Conservation (phyloP, 345 rosid genomes). For the Abelmoschus esculentus region DNA sequence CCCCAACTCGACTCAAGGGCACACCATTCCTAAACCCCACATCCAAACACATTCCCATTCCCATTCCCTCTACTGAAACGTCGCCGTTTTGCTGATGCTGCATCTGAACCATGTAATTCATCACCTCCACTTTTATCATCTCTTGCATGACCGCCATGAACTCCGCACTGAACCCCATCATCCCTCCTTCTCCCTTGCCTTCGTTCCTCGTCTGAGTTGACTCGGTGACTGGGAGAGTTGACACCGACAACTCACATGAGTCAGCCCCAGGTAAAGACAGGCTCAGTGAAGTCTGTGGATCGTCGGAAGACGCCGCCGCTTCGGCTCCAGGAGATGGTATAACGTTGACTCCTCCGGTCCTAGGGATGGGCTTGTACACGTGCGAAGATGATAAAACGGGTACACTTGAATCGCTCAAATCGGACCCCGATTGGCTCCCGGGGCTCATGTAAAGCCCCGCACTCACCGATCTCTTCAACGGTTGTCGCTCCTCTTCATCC, state of each 20-base stretch:
- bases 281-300: constrained; percentile 58
- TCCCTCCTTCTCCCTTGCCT: constrained; percentile 20
- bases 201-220: constrained; percentile 18
- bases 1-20: constrained; percentile 43
- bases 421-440: constrained; percentile 75
- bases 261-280: constrained; percentile 60
- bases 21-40: constrained; percentile 56
- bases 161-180: constrained; percentile 6
- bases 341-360: constrained; percentile 37
- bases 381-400: constrained; percentile 38
- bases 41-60: constrained; percentile 39
- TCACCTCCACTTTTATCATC: constrained; percentile 82
- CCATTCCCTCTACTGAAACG: constrained; percentile 36
- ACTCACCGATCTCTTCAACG: constrained; percentile 69
- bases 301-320: constrained; percentile 39
- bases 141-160: constrained; percentile 26
- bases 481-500: constrained; percentile 26
- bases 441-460: constrained; percentile 53
- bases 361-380: constrained; percentile 38
- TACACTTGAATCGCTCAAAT: constrained; percentile 57
- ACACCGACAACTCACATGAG: constrained; percentile 33
- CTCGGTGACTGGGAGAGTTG: constrained; percentile 28
- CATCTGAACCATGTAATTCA: constrained; percentile 32
- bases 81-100: constrained; percentile 20
- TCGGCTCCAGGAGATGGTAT: constrained; percentile 12